Conservation (phyloP, 768 basidiomycete species). For the Tephrocybe sp. region DNA sequence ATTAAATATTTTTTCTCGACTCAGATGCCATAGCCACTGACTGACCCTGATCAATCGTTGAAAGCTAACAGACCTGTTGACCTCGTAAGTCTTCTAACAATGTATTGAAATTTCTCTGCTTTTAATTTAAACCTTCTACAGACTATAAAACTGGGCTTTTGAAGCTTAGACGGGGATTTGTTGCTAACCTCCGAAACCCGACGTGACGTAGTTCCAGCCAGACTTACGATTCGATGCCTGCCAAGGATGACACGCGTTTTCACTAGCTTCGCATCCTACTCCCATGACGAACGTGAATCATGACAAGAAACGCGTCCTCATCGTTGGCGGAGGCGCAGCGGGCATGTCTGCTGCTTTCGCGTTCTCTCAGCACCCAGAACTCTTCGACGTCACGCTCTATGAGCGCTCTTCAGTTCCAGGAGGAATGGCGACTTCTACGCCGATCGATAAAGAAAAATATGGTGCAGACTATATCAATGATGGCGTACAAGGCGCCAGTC, state of each 20-base stretch:
- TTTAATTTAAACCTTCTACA: no score
- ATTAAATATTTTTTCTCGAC: no score
- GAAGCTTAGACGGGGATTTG: no score
- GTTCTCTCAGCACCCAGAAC: constrained; percentile 26
- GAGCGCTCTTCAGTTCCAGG: constrained; percentile 25
- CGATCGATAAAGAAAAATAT: constrained; percentile 22
- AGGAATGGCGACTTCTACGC: constrained; percentile 28
- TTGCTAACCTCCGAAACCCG: constrained; percentile 6
- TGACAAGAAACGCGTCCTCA: constrained; percentile 22
- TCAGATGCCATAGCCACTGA: no score
- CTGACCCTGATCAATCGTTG: no score
- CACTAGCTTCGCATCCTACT: background rate
- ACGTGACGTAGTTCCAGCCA: constrained; percentile 2
- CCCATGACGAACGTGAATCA: constrained; percentile 3
- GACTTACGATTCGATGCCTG: constrained; percentile 1
- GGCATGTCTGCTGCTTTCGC: constrained; percentile 32
- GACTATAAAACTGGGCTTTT: no score
- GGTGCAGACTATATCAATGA: constrained; percentile 31
- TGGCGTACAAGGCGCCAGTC: constrained; percentile 30
- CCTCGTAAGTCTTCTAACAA: no score
- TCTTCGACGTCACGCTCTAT: constrained; percentile 25
- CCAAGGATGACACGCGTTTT: background rate
- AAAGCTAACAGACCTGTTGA: no score
- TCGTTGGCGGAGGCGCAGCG: constrained; percentile 28
- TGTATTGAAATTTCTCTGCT: no score